Evolutionary conservation across 208 protist genomes (phyloP).

Genomic region (Trichomonas vaginalis): DNA sequence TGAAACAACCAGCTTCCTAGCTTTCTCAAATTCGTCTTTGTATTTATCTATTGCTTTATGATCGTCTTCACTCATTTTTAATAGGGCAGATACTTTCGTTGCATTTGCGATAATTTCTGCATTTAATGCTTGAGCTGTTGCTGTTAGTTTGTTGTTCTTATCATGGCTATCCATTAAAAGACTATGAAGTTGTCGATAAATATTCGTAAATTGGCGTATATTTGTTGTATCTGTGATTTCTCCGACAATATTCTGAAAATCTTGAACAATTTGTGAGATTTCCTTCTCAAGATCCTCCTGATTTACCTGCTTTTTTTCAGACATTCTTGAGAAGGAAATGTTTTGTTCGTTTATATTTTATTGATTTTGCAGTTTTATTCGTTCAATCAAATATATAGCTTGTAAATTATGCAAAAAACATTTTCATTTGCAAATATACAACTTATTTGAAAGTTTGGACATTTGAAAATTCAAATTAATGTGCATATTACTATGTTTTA

Average conservation of each 20-base stretch:
- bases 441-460: too few relatives aligned
- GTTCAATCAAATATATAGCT: too few relatives aligned
- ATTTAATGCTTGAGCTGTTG: slow-evolving; percentile 69
- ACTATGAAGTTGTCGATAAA: slow-evolving; percentile 60
- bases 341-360: background rate
- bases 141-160: slow-evolving; percentile 76
- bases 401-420: too few relatives aligned
- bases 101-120: slow-evolving; percentile 73
- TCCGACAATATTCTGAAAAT: background rate
- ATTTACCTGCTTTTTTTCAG: background rate
- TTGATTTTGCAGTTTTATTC: too few relatives aligned
- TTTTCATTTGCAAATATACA: too few relatives aligned
- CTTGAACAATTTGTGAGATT: background rate
- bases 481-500: too few relatives aligned
- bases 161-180: slow-evolving; percentile 81
- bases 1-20: slow-evolving; percentile 82
- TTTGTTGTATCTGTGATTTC: background rate
- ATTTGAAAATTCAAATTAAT: too few relatives aligned
- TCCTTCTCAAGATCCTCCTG: background rate
- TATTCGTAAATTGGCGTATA: background rate
- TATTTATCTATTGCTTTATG: slow-evolving; percentile 70
- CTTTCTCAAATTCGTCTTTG: slow-evolving; percentile 54
- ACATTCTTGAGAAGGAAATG: background rate
- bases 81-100: slow-evolving; percentile 74
- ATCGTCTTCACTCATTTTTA: slow-evolving; percentile 80